Percentiles rank a stretch among this genome's conserved stretches.
Evolutionary conservation across 1,139 yeast species (phyloP).

Genomic region (Candida tunisiensis): DNA sequence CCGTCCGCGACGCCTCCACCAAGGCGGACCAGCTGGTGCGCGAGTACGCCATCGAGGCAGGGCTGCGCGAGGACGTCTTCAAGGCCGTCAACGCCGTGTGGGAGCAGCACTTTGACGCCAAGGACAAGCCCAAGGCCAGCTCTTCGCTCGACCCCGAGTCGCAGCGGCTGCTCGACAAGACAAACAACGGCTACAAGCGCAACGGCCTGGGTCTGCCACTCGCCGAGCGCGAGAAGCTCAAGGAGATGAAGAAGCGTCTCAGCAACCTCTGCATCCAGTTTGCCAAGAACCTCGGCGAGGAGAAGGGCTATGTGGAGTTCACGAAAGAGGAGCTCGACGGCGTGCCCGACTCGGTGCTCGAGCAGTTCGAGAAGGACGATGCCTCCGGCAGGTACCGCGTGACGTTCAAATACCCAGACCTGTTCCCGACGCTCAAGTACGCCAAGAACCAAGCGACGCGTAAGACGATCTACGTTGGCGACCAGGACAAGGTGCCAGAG

Average conservation of each 20-base stretch:
- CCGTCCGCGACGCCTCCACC: slow-evolving; percentile 51
- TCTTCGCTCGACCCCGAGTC: slow-evolving; percentile 39
- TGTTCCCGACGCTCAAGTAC: slow-evolving; percentile 57
- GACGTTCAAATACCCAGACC: slow-evolving; percentile 70
- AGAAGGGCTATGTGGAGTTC: slow-evolving; percentile 41
- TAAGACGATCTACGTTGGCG: slow-evolving; percentile 44
- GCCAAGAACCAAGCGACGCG: slow-evolving; percentile 51
- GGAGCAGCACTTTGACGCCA: slow-evolving; percentile 10
- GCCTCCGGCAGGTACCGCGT: slow-evolving; percentile 42
- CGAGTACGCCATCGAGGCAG: slow-evolving; percentile 43
- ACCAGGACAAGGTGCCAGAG: slow-evolving; percentile 42
- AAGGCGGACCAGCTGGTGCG: slow-evolving; percentile 41
- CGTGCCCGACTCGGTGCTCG: slow-evolving; percentile 46
- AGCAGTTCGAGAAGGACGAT: slow-evolving; percentile 35
- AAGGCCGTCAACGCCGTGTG: slow-evolving; percentile 36
- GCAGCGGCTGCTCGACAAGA: slow-evolving; percentile 37
- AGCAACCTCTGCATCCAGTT: slow-evolving; percentile 41
- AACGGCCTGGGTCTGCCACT: slow-evolving; percentile 49
- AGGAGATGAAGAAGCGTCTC: slow-evolving; percentile 39
- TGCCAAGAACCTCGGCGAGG: slow-evolving; percentile 54
- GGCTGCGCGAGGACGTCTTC: slow-evolving; percentile 52
- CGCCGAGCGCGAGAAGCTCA: slow-evolving; percentile 37
- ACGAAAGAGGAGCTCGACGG: slow-evolving; percentile 54
- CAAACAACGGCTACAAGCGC: slow-evolving; percentile 37
- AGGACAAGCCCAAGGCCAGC: slow-evolving; percentile 17